Conservation (phyloP, 257 asterid species). For the Mentha longifolia region DNA sequence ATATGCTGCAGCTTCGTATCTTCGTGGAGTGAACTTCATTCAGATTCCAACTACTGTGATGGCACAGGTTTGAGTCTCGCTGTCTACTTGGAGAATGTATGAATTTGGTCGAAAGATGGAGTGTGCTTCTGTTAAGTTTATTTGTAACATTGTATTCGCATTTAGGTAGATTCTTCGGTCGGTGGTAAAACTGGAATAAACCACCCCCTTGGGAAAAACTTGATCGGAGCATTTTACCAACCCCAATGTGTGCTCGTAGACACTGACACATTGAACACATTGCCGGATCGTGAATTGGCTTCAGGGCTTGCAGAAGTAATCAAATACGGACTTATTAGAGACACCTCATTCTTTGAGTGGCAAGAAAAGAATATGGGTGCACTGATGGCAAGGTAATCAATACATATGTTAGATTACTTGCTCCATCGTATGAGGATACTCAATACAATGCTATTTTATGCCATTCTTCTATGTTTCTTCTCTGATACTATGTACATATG, state of each 20-base stretch:
- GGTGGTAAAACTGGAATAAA: slow-evolving; percentile 99
- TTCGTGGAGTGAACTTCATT: slow-evolving; percentile 96
- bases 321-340: slow-evolving; percentile 92
- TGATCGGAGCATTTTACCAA: slow-evolving; percentile 97
- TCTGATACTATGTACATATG: neutral
- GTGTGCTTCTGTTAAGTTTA: neutral
- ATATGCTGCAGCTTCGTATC: slow-evolving; percentile 96
- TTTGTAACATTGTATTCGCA: slow-evolving; percentile 16
- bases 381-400: slow-evolving; percentile 69
- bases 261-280: slow-evolving; percentile 85
- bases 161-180: slow-evolving; percentile 95
- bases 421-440: slow-evolving; percentile 10
- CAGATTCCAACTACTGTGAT: slow-evolving; percentile 99
- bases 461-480: slow-evolving; percentile 15
- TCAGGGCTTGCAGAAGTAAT: slow-evolving; percentile 97
- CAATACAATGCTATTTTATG: slow-evolving; percentile 30
- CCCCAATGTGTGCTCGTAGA: slow-evolving; percentile 98
- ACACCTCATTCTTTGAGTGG: slow-evolving; percentile 92
- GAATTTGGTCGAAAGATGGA: slow-evolving; percentile 6
- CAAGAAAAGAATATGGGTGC: slow-evolving; percentile 88
- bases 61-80: slow-evolving; percentile 79
- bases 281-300: slow-evolving; percentile 92
- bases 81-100: slow-evolving; percentile 27
- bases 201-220: slow-evolving; percentile 93
- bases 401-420: slow-evolving; percentile 7